Evolutionary conservation across 768 basidiomycete species (phyloP).

Genomic region (Pleurotus pulmonarius): DNA sequence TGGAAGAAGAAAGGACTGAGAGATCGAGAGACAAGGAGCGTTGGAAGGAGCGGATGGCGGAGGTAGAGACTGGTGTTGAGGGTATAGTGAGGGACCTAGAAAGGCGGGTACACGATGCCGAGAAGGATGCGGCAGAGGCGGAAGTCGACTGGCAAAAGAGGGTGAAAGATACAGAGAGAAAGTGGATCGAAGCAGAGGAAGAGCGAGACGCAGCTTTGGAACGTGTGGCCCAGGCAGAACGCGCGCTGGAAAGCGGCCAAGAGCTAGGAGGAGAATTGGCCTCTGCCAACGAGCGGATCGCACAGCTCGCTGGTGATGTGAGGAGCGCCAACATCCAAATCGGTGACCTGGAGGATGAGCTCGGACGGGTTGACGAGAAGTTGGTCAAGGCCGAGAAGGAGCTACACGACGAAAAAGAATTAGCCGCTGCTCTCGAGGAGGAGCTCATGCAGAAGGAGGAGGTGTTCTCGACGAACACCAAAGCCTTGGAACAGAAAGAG

Average conservation of each 20-base stretch:
- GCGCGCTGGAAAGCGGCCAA: conserved; percentile 55
- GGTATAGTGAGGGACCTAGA: conserved; percentile 67
- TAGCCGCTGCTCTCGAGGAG: conserved; percentile 39
- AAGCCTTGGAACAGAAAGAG: conserved; percentile 32
- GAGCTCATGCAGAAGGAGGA: conserved; percentile 34
- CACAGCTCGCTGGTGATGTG: conserved; percentile 52
- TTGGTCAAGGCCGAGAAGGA: conserved; percentile 56
- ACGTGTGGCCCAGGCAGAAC: conserved; percentile 63
- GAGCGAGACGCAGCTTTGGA: conserved; percentile 56
- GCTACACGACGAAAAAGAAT: conserved; percentile 48
- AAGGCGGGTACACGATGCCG: conserved; percentile 46
- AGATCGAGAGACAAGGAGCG: conserved; percentile 64
- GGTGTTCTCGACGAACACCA: conserved; percentile 27
- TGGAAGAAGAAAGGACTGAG: conserved; percentile 53
- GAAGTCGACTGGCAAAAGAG: conserved; percentile 32
- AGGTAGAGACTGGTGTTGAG: conserved; percentile 68
- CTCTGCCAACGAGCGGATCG: conserved; percentile 61
- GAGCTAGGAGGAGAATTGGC: conserved; percentile 68
- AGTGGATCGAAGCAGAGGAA: conserved; percentile 39
- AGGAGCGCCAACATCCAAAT: conserved; percentile 56
- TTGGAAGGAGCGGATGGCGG: conserved; percentile 68
- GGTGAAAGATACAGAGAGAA: conserved; percentile 43
- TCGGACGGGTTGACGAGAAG: conserved; percentile 44
- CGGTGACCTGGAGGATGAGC: conserved; percentile 59
- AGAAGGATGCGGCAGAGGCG: conserved; percentile 37